Base-by-base conservation (phyloP, 2,329 filamentous ascomycete genomes). In the Beauveria rudraprayagi region DNA sequence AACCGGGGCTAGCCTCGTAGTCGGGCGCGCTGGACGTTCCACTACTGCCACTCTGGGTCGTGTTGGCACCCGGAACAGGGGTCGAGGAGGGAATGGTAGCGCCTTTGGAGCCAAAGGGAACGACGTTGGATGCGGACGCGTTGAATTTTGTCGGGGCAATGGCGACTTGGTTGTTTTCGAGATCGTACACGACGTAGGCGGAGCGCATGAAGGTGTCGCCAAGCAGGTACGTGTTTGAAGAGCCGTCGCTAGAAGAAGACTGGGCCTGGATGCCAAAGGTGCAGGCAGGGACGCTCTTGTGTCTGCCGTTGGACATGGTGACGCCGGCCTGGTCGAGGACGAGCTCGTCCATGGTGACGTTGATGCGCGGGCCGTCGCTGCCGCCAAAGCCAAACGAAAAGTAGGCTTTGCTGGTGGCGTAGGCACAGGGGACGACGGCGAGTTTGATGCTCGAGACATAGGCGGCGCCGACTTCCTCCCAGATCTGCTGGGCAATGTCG, bases 151-250 rank as follows among this genome's bases (percentile, higher is more conserved):
- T 83, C 17, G 76, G 73, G 4, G 82, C 83, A 22, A 86, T 70
- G 19, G 69, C 82, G 60, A 85, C 75, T 66, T 84, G 73, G 67
- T 84, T 81, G 70, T 85, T 85, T 56, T 78, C 75, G 22, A 85
- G 71, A 64, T 86, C 83, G 64, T 84, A 85, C 8, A 85, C 82
- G 6, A 85, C 79, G 63, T 85, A 86, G 1, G 82, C 83, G 1
- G 82, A 85, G 59, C 83, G 78, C 37, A 85, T 70, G 67, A 86
- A 85, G 0, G 79, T 82, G 66, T 84, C 83, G 48, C 83, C 83
- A 10, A 85, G 76, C 47, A 85, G 72, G 65, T 72, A 82, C 0
- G 77, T 40, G 37, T 2, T 70, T 63, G 24, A 3, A n/a, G 44
- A 41, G 19, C 48, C 37, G n/a, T 52, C 61, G 5, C 5, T 30